Evolutionary conservation across 495 filamentous ascomycete genomes (phyloP).

Genomic region (Penicillium lividum): DNA sequence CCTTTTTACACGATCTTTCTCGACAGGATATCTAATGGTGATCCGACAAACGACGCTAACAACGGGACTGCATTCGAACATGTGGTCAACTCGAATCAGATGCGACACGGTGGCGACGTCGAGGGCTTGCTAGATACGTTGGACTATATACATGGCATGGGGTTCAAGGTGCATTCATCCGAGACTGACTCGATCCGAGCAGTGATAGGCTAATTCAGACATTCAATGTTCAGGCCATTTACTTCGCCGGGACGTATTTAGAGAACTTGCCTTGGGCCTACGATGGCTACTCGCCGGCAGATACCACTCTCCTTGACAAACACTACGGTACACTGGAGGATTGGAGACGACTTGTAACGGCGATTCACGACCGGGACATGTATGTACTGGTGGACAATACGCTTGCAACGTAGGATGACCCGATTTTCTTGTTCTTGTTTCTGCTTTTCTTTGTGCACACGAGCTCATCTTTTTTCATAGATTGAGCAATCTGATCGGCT

Average conservation of each 20-base stretch:
- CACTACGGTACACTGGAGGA: conserved; percentile 66
- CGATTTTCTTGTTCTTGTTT: neutral
- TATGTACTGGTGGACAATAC: conserved; percentile 75
- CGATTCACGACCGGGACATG: conserved; percentile 67
- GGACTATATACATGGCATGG: conserved; percentile 76
- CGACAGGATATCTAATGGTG: conserved; percentile 71
- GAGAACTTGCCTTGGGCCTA: conserved; percentile 73
- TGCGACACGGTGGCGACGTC: conserved; percentile 73
- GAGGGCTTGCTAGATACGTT: conserved; percentile 65
- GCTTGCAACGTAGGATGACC: conserved; percentile 59
- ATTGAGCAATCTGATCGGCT: conserved; percentile 69
- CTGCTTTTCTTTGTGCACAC: neutral
- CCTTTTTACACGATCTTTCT: conserved; percentile 72
- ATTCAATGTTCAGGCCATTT: conserved; percentile 54
- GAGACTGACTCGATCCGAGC: too few species aligned
- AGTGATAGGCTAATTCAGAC: neutral
- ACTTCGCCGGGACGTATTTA: conserved; percentile 67
- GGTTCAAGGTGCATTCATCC: conserved; percentile 57
- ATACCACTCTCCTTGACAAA: conserved; percentile 69
- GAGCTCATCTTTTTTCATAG: conserved; percentile 17
- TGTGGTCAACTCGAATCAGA: conserved; percentile 66
- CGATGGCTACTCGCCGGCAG: conserved; percentile 67
- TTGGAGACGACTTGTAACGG: conserved; percentile 65
- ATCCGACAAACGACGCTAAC: conserved; percentile 69
- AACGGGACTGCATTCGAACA: conserved; percentile 72